Percentiles rank a stretch among this genome's conserved stretches.
Conservation (phyloP, 805 yeast species). For the Sugiyamaella chiloensis region DNA sequence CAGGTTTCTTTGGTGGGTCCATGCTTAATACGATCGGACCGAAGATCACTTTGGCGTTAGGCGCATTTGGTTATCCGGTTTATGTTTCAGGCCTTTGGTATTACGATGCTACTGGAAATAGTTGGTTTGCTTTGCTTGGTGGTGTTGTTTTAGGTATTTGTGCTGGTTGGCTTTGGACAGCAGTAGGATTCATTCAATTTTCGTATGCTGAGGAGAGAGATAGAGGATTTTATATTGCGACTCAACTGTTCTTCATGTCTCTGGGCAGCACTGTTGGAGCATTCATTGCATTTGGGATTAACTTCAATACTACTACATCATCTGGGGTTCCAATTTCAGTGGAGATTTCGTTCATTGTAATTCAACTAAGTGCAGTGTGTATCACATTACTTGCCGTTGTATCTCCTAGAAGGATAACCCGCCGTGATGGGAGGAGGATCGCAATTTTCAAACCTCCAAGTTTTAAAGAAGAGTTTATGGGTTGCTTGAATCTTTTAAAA, state of each 20-base stretch:
- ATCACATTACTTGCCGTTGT: slow-evolving; percentile 4
- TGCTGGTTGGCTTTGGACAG: slow-evolving; percentile 9
- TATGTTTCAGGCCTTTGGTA: slow-evolving; percentile 46
- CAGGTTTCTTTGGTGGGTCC: slow-evolving; percentile 57
- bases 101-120: slow-evolving; percentile 43
- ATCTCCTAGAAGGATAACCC: slow-evolving; percentile 5
- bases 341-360: slow-evolving; percentile 7
- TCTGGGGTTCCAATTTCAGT: slow-evolving; percentile 9
- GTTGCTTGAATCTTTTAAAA: background rate
- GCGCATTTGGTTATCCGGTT: slow-evolving; percentile 46
- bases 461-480: slow-evolving; percentile 1
- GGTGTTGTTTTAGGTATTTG: slow-evolving; percentile 9
- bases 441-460: slow-evolving; percentile 3
- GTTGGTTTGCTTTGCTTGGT: slow-evolving; percentile 37
- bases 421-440: slow-evolving; percentile 11
- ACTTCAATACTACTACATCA: background rate
- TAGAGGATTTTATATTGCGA: slow-evolving; percentile 51
- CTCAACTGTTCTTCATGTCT: slow-evolving; percentile 57
- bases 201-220: slow-evolving; percentile 51
- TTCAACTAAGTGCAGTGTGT: slow-evolving; percentile 5
- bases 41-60: slow-evolving; percentile 39
- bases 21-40: slow-evolving; percentile 50
- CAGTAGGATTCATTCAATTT: slow-evolving; percentile 51
- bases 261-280: slow-evolving; percentile 59
- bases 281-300: slow-evolving; percentile 44